Evolutionary conservation across 495 filamentous ascomycete species (phyloP), one percentile per base, ranked within the genome.

Genomic region (Neurospora hispaniola): DNA sequence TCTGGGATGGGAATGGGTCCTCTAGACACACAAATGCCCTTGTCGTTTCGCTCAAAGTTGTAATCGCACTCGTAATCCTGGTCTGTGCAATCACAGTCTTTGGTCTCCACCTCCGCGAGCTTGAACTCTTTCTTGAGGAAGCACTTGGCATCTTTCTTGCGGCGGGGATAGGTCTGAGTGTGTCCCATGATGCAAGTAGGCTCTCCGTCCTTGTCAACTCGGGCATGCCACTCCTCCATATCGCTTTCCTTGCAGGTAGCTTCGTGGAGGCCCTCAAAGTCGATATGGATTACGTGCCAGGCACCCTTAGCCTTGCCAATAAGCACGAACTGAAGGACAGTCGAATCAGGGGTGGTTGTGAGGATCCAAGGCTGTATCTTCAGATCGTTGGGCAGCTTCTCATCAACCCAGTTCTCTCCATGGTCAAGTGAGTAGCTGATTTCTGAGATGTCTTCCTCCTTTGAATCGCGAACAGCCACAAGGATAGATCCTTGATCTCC

Each of bases 41-140:
- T 83, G 5, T 79, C 78, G n/a, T 90, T 86, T 59, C 84, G 85
- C 59, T 88, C 82, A 78, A 96, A 98, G 79, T 95, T 94, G 84
- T 90, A 96, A 78, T 98, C 93, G 80, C 96, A 99, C 80, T 99
- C 96, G 77, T 93, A 99, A 80, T 99, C 96, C 42, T 86, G 84
- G 12, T 90, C 86, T 0, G 89, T 89, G 83, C 96, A 99, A 27
- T 91, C 87, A 85, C 96, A 99, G 41, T 85, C 80, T 73, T 91
- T 86, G 40, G 87, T 89, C 42, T 88, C 81, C 3, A 90, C 86
- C 20, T 84, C 75, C 1, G 91, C 87, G 73, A 94, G 90, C 76
- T 94, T 88, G 82, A 94, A 97, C 68, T 93, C 88, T 76, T 95
- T 85, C 72, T 91, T 92, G 71, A 98, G 87, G 81, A 97, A 97